These are phyloP conservation scores for Malassezia restricta DNA, from an alignment of 1,284 basidiomycete genomes.

Conservation along the genomic window DNA sequence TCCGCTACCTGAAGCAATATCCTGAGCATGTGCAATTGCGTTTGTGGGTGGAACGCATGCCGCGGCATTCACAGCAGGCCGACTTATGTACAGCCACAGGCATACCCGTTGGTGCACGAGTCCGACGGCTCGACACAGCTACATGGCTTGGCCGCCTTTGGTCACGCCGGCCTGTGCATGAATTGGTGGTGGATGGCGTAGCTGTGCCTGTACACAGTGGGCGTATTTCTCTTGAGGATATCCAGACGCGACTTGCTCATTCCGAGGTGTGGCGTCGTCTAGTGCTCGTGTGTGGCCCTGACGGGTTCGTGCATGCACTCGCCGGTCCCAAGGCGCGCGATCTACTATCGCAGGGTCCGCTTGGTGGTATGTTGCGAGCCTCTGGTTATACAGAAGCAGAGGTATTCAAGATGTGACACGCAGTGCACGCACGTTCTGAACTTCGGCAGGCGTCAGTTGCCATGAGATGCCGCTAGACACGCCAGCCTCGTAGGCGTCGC, in stretches of 20 bases:
- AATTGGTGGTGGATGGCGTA: not conserved
- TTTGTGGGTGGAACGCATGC: slow-evolving; percentile 2
- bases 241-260: not conserved
- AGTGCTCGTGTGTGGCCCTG: slow-evolving; percentile 14
- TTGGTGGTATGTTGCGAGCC: slow-evolving; percentile 4
- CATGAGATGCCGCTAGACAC: slow-evolving; percentile 26
- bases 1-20: not conserved
- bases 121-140: not conserved
- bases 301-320: slow-evolving; percentile 10
- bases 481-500: slow-evolving; percentile 26
- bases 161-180: not conserved
- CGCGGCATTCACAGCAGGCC: not conserved
- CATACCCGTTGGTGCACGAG: not conserved
- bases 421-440: slow-evolving; percentile 20
- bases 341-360: slow-evolving; percentile 4
- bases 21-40: not conserved
- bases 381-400: slow-evolving; percentile 5
- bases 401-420: slow-evolving; percentile 15
- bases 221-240: not conserved
- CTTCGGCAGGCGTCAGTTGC: slow-evolving; percentile 32
- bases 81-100: not conserved
- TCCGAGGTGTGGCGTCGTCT: not conserved
- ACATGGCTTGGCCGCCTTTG: not conserved
- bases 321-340: slow-evolving; percentile 10
- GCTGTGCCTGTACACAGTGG: not conserved